Evolutionary conservation across 768 basidiomycete species (phyloP).

Genomic region (Saitozyma podzolica): DNA sequence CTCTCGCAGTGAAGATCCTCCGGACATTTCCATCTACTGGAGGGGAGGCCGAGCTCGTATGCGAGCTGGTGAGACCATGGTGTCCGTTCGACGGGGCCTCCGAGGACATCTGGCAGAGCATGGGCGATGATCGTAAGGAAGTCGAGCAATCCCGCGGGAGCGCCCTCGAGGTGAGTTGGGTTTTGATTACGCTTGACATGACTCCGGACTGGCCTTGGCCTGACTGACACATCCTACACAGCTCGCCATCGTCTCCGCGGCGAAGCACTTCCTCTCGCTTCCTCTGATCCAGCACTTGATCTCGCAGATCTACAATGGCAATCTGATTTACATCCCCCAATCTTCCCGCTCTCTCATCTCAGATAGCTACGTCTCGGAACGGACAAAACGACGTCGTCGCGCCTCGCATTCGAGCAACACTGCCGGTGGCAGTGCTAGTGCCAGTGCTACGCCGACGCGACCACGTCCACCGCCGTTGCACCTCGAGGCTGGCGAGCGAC

Average conservation of each 20-base stretch:
- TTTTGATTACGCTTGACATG: background rate
- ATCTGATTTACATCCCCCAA: constrained; percentile 54
- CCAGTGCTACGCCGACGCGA: background rate
- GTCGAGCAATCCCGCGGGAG: constrained; percentile 68
- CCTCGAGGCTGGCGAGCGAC: too few relatives aligned
- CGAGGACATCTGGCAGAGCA: constrained; percentile 66
- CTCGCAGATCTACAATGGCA: constrained; percentile 75
- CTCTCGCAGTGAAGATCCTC: constrained; percentile 66
- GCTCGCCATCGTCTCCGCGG: constrained; percentile 84
- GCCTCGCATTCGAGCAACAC: constrained; percentile 53
- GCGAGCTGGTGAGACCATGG: constrained; percentile 79
- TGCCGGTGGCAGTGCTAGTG: background rate
- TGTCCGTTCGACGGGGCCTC: constrained; percentile 76
- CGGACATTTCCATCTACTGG: constrained; percentile 66
- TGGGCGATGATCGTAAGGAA: constrained; percentile 61
- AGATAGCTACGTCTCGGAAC: constrained; percentile 72
- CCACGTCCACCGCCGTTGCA: background rate
- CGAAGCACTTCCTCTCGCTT: constrained; percentile 79
- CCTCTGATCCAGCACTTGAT: constrained; percentile 84
- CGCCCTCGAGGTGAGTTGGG: constrained; percentile 72
- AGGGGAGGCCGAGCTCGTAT: constrained; percentile 69
- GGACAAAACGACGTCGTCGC: constrained; percentile 66
- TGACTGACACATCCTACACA: constrained; percentile 45
- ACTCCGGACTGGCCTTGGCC: background rate
- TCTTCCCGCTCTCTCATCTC: constrained; percentile 72